Evolutionary conservation across 495 filamentous ascomycete genomes (phyloP).

Genomic region (Apodospora peruviana): DNA sequence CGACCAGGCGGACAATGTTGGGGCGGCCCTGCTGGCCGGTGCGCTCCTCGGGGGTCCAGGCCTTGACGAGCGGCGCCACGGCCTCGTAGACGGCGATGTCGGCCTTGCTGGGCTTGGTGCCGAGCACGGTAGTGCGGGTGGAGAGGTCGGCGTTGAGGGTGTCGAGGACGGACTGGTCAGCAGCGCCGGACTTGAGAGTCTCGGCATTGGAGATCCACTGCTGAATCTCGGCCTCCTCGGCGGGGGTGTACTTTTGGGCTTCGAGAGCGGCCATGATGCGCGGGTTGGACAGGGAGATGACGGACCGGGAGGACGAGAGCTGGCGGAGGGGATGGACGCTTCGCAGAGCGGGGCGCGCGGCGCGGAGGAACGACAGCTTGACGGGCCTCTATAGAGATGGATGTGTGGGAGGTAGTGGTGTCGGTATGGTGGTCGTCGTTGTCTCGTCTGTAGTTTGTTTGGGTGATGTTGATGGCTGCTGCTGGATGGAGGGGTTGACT

Average conservation of each 20-base stretch:
- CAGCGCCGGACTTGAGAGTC: constrained; percentile 52
- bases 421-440: not conserved
- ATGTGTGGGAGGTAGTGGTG: not conserved
- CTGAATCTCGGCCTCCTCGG: constrained; percentile 78
- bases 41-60: constrained; percentile 80
- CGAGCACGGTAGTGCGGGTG: constrained; percentile 82
- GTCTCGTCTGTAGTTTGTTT: not conserved
- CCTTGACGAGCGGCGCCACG: constrained; percentile 69
- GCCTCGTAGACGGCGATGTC: constrained; percentile 82
- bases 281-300: constrained; percentile 15
- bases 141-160: constrained; percentile 81
- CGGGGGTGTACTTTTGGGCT: constrained; percentile 59
- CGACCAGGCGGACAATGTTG: constrained; percentile 84
- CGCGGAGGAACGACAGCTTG: constrained; percentile 45
- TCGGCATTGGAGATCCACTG: constrained; percentile 77
- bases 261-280: constrained; percentile 59
- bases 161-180: constrained; percentile 63
- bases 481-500: constrained; percentile 1
- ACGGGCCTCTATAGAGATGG: constrained; percentile 15
- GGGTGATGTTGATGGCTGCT: not conserved
- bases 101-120: constrained; percentile 83
- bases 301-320: constrained; percentile 8
- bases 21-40: constrained; percentile 88
- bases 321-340: constrained; percentile 28
- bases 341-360: constrained; percentile 39